Base-by-base conservation (phyloP, 352 stramenopile genomes). In the Phytopythium cucurbitacearum region DNA sequence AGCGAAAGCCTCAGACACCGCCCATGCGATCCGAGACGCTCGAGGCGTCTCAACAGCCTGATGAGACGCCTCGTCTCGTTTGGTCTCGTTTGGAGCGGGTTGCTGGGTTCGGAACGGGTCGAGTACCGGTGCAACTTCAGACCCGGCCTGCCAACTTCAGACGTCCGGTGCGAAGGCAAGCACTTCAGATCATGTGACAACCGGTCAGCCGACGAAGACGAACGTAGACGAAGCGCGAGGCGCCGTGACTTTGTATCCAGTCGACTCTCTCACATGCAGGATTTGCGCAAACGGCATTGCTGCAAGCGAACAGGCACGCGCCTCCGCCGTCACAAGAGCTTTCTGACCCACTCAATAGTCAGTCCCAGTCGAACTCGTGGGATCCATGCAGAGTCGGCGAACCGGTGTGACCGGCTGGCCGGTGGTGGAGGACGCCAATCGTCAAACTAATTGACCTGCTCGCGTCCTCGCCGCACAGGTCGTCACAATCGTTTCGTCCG, bases 1-100 rank as follows among this genome's bases (percentile, higher is more conserved):
- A 28, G 21, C 21, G 21, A 28, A 28, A 28, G 21, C 21, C 21
- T 28, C 21, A 28, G 21, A 28, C 21, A 28, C 21, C 21, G 21
- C 21, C 21, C 21, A 28, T 28, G 21, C 21, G 21, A 28, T 28
- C 21, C 47, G 16, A 21, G 47, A 12, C 13, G 6, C 15, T 41
- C 13, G n/a, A 52, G 33, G 47, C 47, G 47, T 52, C 47, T 52
- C 47, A 52, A 35, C 47, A 4, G 35, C 13, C n/a, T 40, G 47
- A 52, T 52, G 47, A 52, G 47, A 52, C 47, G 47, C 47, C 45
- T 28, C 45, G 43, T 48, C 43, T 48, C 43, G 43, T 36, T 38
- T 6, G 11, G 5, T 15, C 15, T 4, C 16, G 21, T 28, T 48
- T n/a, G 44, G 12, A 35, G 28, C 44, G 33, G 28, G 44, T 28